Evolutionary conservation across 805 yeast genomes (phyloP).

Genomic region (Schwanniomyces polymorphus): DNA sequence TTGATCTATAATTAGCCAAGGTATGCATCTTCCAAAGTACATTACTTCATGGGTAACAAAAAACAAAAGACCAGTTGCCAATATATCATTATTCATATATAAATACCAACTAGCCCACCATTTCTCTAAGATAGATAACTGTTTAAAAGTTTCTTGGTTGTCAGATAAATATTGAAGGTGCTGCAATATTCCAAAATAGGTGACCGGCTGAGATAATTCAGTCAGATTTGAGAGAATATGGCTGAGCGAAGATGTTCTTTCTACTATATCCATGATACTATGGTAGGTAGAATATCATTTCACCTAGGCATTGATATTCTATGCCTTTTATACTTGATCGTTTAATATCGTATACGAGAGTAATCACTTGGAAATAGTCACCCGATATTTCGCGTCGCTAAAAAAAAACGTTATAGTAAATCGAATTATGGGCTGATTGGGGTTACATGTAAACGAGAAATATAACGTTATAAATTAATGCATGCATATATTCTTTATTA

Average conservation of each 20-base stretch:
- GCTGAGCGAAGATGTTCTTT: constrained; percentile 10
- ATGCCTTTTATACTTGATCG: neutral
- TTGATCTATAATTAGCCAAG: constrained; percentile 56
- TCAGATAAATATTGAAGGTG: neutral
- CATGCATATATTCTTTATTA: neutral
- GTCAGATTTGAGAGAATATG: constrained; percentile 6
- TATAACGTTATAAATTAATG: neutral
- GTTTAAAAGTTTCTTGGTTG: constrained; percentile 11
- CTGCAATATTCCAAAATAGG: constrained; percentile 3
- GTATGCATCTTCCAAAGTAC: constrained; percentile 59
- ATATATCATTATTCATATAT: constrained; percentile 52
- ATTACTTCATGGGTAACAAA: constrained; percentile 56
- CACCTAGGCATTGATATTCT: neutral
- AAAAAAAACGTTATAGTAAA: no score
- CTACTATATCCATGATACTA: constrained; percentile 5
- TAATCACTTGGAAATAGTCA: neutral
- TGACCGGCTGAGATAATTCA: neutral
- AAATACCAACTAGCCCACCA: constrained; percentile 58
- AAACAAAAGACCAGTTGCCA: constrained; percentile 59
- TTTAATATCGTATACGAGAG: neutral
- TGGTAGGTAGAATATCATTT: neutral
- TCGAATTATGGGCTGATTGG: neutral
- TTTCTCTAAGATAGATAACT: constrained; percentile 42
- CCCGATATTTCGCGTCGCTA: neutral
- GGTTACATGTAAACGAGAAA: neutral